Evolutionary conservation across 2,329 filamentous ascomycete genomes (phyloP), one percentile per base, ranked within the genome.

Genomic region (Fusarium sp.): DNA sequence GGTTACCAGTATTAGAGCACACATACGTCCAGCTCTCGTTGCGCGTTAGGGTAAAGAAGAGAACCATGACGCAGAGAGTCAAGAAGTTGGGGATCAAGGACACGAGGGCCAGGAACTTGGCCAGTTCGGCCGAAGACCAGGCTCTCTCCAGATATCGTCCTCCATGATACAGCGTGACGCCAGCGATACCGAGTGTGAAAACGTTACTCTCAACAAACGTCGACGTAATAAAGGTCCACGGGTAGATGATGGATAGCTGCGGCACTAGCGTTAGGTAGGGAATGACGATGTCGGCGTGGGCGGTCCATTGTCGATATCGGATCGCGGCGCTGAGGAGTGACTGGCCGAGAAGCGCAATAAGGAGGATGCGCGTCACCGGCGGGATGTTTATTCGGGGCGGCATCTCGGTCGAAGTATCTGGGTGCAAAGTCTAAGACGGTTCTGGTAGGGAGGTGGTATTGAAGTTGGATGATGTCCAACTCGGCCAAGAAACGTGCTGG

Each of bases 61-160:
- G 78, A 39, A 95, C 87, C 83, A 97, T 93, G 73, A 93, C 86
- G 31, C 91, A 85, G 80, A 97, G 95, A 67, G 91, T 91, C 69
- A 95, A 79, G 20, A 93, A 76, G 83, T 98, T 98, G 37, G 97
- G 95, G 65, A 98, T 88, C 79, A 98, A 83, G 16, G 94, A 88
- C 58, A 93, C 89, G 74, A 97, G 88, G 18, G 94, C 85, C 57
- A 98, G 87, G 82, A 98, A 98, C 84, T 97, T 98, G 79, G 92
- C 94, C 82, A 98, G 94, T 83, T 98, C 96, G 67, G 90, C 90
- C 29, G 94, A 96, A 35, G 95, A 95, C 97, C 96, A 99, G 37
- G 97, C 96, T 80, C 97, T 89, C 88, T 99, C 97, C 24, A 99
- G 90, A 83, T 99, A 99, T 78, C 95, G 92, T 11, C 97, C 97